Evolutionary conservation across 164 flowering plant species (phyloP), one percentile per base, ranked within the genome.

Genomic region (Cinnamomum micranthum): DNA sequence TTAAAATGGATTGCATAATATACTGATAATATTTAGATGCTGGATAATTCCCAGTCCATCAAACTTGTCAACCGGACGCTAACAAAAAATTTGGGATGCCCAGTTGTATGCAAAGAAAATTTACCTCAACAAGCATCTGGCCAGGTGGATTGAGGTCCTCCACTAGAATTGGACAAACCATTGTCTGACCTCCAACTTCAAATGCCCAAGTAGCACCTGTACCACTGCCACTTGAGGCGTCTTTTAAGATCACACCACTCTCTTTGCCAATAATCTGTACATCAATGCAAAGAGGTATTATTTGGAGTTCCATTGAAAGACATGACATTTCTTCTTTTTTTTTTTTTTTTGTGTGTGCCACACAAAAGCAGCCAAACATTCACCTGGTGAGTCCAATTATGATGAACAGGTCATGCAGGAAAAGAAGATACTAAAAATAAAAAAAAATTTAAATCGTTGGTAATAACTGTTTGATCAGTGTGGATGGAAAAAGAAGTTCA

Each of bases 41-140:
- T 28, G n/a, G 14, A 23, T 2, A 35, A 66, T 6, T 19, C 33
- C 28, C 69, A 27, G 47, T 66, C 31, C 17, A 27, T 66, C 28
- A 64, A 66, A 66, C 69, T 27, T 17, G 11, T 23, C 67, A 25
- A 13, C 19, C 27, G 41, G 28, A 27, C 9, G 15, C 67, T 22
- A 13, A 31, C 28, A 25, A 11, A 24, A 20, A 24, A 10, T 47
- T 41, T 69, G 19, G 24, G 10, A 11, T 31, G 25, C 65, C 10
- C 10, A 4, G 23, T 23, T 25, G 28, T 20, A 60, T 9, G 51
- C 28, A 19, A 23, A 31, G 10, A 68, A 14, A 52, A 25, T 59
- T 47, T 86, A 94, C 98, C 95, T 92, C 92, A 51, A 94, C 86
- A 76, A 87, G 94, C 95, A 92, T 89, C 79, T 92, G 96, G 23